Evolutionary conservation across 345 rosid genomes (phyloP).

Genomic region (Acer yangbiense): DNA sequence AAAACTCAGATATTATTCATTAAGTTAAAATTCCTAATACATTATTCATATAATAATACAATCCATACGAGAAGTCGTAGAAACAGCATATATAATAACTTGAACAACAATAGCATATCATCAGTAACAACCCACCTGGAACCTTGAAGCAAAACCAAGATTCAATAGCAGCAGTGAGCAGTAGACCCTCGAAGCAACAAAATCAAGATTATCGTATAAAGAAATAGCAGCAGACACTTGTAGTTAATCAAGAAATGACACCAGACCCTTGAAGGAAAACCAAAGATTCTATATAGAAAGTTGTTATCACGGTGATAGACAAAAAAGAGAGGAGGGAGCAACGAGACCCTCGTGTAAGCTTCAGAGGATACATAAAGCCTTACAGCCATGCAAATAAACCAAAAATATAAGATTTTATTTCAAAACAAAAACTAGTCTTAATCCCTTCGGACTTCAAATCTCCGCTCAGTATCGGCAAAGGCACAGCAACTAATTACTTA

Average conservation of each 20-base stretch:
- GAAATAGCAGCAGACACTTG: not conserved
- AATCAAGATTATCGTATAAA: no score
- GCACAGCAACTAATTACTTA: not conserved
- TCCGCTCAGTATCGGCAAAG: not conserved
- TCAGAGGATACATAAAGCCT: slow-evolving; percentile 46
- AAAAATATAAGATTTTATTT: not conserved
- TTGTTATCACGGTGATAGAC: slow-evolving; percentile 15
- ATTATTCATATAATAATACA: not conserved
- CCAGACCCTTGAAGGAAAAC: slow-evolving; percentile 14
- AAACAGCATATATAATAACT: slow-evolving; percentile 1
- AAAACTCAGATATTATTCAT: not conserved
- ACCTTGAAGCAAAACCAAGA: no score
- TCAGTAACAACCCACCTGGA: slow-evolving; percentile 37
- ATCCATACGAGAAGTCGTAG: not conserved
- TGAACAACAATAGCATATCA: slow-evolving; percentile 24
- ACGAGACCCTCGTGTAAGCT: slow-evolving; percentile 63
- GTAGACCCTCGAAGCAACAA: no score
- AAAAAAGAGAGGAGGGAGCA: slow-evolving; percentile 36
- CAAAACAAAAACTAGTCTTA: not conserved
- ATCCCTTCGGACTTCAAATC: slow-evolving; percentile 5
- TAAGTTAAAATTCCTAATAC: not conserved
- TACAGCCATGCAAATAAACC: slow-evolving; percentile 64
- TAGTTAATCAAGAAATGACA: not conserved
- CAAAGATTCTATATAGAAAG: slow-evolving; percentile 13
- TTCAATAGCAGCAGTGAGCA: no score